Evolutionary conservation across 2,329 filamentous ascomycete genomes (phyloP), one percentile per base, ranked within the genome.

Genomic region (Monosporascus sp.): DNA sequence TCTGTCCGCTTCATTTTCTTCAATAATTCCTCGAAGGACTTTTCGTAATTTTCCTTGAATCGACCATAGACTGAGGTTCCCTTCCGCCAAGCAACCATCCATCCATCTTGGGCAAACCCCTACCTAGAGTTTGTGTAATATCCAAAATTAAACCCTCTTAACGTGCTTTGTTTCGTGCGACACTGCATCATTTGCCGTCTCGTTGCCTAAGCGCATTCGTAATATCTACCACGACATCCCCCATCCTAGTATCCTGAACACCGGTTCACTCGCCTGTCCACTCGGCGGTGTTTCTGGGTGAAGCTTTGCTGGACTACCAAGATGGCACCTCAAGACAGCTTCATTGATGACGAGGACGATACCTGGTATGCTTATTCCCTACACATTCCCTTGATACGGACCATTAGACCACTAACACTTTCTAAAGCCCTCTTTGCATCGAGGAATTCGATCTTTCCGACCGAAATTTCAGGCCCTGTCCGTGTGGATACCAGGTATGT

Each of bases 391-490:
- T 54, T 50, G 44, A 57, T 20, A 22, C 50, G 42, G 37, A 22
- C 22, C 46, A 45, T 53, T 50, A 51, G 55, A 47, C 44, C 56
- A 56, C 67, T 68, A 51, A 71, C 57, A 27, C 31, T 49, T 31
- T 17, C 57, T 65, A 54, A 66, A 99, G 94, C 72, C 94, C 94
- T 62, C 87, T 99, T 59, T 99, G 94, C 70, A 96, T 99, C 68
- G 94, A 99, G 75, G 95, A 99, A 76, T 95, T 99, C 68, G 95
- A 99, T 73, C 84, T 99, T 49, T 95, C 91, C 42, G 94, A 99
- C 78, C 89, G 90, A 71, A 96, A 96, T 74, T 99, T 99, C 73
- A 85, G 88, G 66, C 94, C 94, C 60, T 99, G 94, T 77, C 93
- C 93, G 53, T 99, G 94, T 69, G 94, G 94, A 57, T 99, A 99